Evolutionary conservation across 176 grass and related monocot genomes (phyloP), one percentile per base, ranked within the genome.

Genomic region (Carex kokanica): DNA sequence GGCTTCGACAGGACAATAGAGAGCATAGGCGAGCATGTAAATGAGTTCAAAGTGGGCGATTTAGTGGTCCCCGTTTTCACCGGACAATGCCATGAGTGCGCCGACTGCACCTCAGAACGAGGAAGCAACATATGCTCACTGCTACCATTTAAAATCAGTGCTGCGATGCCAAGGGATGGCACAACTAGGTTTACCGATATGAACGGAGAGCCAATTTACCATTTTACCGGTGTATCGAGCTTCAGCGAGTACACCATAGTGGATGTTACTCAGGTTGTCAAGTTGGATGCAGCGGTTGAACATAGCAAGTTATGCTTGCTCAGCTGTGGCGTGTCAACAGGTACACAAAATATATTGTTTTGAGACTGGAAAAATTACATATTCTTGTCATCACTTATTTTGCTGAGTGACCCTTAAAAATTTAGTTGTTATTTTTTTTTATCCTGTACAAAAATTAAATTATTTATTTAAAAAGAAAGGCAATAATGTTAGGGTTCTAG

Each of bases 121-220:
- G 79, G 79, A 58, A 98, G 95, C 88, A 98, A 98, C 85, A n/a
- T 94, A 34, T 98, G 95, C 80, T 93, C 95, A 49, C 80, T 66
- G 78, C 77, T 79, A 14, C 78, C 78, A 74, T 94, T 94, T 81
- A 40, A 58, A 6, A 49, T 89, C 80, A 31, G 49, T 0, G 47
- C 83, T 8, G 88, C 77, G 49, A 89, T 94, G 92, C 90, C 87
- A 23, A 81, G 92, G 85, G 90, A 91, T 83, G 73, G 12, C 14
- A 85, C 82, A 64, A 78, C 72, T 60, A 78, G 90, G 1, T 90
- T 97, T 85, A 81, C 68, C n/a, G 91, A 89, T 80, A 23, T 5
- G 24, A 47, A 38, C 9, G 93, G 93, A 7, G 47, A 12, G 6
- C 85, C 93, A 8, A 15, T 97, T 60, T 86, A 93, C 93, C 78